Base-by-base conservation (phyloP, 108 stramenopile genomes). In the Discostella stelligeroides region DNA sequence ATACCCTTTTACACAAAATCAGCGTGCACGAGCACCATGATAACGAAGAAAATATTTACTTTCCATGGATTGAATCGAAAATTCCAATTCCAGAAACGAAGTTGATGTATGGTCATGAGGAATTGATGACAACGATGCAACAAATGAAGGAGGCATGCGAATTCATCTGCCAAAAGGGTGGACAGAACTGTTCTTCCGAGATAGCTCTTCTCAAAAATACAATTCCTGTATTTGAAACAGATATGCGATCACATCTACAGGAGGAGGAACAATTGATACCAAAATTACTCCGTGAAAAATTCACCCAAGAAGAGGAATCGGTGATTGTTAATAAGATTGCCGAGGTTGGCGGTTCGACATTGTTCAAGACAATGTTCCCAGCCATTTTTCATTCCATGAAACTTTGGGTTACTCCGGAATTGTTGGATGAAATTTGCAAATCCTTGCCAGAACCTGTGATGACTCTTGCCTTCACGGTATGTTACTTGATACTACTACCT, bases 41-140 rank as follows among this genome's bases (percentile, higher is more conserved):
- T 38, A 40, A 24, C 20, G 72, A 80, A 48, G 76, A 83, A 34
- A 29, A 49, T 29, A 63, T 79, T 34, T 79, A 79, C 55, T 82
- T 82, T 51, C 77, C 82, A 2, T 83, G 82, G 82, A 50, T 83
- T 15, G 46, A 64, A 15, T 67, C 64, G 24, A 79, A 60, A 49
- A 55, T 58, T 4, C 48, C 48, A 23, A 38, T 55, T 65, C 77
- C 82, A 7, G 53, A 73, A 21, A 75, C 69, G 37, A 58, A 74
- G 39, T 64, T 70, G 14, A n/a, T n/a, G n/a, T n/a, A n/a, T n/a
- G n/a, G 13, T 30, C 20, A 51, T 46, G 15, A 48, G 50, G 18
- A 77, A 83, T 53, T 83, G 38, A 48, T 79, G n/a, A 25, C 34
- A 11, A 21, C 17, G 38, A 74, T 83, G 77, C 64, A 34, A 15